Base-by-base conservation (phyloP, 2,329 filamentous ascomycete genomes). In the Diaporthe helianthi region DNA sequence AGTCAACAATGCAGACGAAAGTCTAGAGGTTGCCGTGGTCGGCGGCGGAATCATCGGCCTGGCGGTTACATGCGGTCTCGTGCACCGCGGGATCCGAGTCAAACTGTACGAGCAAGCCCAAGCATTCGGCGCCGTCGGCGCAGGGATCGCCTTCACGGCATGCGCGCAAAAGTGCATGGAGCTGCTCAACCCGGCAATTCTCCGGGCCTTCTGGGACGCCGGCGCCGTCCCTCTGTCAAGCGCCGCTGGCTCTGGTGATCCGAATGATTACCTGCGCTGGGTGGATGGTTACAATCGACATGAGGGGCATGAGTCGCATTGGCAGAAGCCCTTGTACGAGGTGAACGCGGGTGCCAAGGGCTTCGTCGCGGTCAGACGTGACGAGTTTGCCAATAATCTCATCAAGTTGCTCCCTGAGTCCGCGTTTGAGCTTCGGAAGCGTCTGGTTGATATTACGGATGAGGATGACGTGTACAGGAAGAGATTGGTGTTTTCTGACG, bases 71-170 rank as follows among this genome's bases (percentile, higher is more conserved):
- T 49, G 47, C 12, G 47, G 22, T 12, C 47, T 49, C 47, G 22
- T 49, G 22, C 47, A 49, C 47, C 47, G 47, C 7, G 47, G 47
- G 5, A 49, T 49, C 22, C 22, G 47, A 49, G 47, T 26, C 47
- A 49, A 49, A 49, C 13, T 49, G 22, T 89, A 87, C 73, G 87
- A 89, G 77, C 81, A 84, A 13, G 85, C 86, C 0, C 66, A 79
- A 0, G 77, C 78, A 13, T 89, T 89, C 70, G 81, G 80, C 33
- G 87, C 89, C 73, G 85, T 89, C 33, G 86, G 87, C 3, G 85
- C 86, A 2, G 87, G 86, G 10, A 80, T 89, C 1, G 82, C 82
- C 1, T 83, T 89, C 60, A 84, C 84, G 22, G 47, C 47, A 5
- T 49, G 47, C 1, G 83, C 85, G 24, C 87, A 87, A 71, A 83